Percentiles rank a stretch among this genome's conserved stretches.
Conservation (phyloP, 202 grass and related monocot species). For the Schoenoplectus triqueter region DNA sequence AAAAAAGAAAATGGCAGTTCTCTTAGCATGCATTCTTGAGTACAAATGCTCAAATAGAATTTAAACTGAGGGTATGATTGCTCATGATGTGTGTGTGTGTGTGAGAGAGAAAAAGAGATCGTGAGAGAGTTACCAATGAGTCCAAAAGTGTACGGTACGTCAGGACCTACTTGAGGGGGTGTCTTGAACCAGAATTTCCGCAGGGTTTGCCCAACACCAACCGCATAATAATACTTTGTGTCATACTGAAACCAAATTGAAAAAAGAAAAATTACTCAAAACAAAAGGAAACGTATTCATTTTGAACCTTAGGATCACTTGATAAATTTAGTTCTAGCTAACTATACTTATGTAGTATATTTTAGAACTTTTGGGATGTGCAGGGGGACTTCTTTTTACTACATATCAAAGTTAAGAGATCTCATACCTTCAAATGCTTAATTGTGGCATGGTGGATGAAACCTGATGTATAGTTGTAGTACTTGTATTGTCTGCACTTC, state of each 20-base stretch:
- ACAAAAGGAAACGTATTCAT: background rate
- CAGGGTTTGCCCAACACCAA: constrained; percentile 60
- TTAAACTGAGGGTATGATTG: background rate
- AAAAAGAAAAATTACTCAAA: background rate
- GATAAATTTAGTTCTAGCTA: background rate
- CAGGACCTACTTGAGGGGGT: constrained; percentile 68
- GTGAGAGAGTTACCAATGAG: constrained; percentile 36
- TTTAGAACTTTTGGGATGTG: background rate
- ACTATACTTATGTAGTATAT: background rate
- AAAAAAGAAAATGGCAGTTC: background rate
- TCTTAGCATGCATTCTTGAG: background rate
- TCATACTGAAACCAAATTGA: constrained; percentile 60
- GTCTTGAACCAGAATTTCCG: constrained; percentile 78
- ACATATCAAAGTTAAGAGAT: constrained; percentile 10
- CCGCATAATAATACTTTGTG: constrained; percentile 77
- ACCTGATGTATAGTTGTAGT: constrained; percentile 88
- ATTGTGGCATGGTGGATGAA: constrained; percentile 90
- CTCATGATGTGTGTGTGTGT: background rate
- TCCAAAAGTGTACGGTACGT: constrained; percentile 55
- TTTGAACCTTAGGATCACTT: background rate
- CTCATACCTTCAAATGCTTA: constrained; percentile 61
- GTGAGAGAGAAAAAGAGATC: background rate
- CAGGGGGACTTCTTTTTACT: background rate
- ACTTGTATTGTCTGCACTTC: constrained; percentile 65
- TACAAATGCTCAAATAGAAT: background rate